Evolutionary conservation across 1,284 basidiomycete species (phyloP), one percentile per base, ranked within the genome.

Genomic region (Cutaneotrichosporon cutaneum): DNA sequence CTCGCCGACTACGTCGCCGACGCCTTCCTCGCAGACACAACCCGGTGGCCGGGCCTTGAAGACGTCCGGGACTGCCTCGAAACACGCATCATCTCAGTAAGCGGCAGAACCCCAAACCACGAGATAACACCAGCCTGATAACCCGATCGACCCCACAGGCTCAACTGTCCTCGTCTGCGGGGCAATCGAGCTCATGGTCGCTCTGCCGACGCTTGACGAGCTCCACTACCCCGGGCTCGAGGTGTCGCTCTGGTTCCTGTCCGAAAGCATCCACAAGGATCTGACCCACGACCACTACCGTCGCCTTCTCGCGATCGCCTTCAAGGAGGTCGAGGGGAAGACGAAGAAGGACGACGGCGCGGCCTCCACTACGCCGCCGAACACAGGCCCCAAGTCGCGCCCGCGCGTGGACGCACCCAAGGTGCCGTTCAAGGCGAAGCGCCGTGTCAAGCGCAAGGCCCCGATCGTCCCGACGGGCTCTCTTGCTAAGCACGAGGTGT

Each of bases 401-500:
- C 52, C 52, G 21, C 33, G 35, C 22, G 35, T 54, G 24, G 16
- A 54, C 35, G 52, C 52, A 16, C 52, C 52, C 9, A 54, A 54
- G 35, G 35, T 54, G 9, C 52, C 52, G 3, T 54, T 54, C 52
- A 54, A 54, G 22, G 52, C 52, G 4, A 54, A 54, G 33, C 52
- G 52, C 7, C 52, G 35, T 13, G 21, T 26, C 33, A 54, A 54
- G 52, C 35, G 33, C 14, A 54, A 54, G 35, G 42, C 39, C 35
- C 33, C 8, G 21, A 10, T 30, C 26, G 18, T 27, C 27, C 27
- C 27, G 13, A 16, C 16, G 18, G 13, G 9, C 13, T 27, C 26
- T 11, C 13, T 32, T 13, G 14, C 48, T 16, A 26, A 30, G 26
- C 48, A 27, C 27, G 27, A 30, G 26, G 26, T 30, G 24, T 47